Evolutionary conservation across 2,329 filamentous ascomycete genomes (phyloP), one percentile per base, ranked within the genome.

Genomic region (Cercospora citrullina): DNA sequence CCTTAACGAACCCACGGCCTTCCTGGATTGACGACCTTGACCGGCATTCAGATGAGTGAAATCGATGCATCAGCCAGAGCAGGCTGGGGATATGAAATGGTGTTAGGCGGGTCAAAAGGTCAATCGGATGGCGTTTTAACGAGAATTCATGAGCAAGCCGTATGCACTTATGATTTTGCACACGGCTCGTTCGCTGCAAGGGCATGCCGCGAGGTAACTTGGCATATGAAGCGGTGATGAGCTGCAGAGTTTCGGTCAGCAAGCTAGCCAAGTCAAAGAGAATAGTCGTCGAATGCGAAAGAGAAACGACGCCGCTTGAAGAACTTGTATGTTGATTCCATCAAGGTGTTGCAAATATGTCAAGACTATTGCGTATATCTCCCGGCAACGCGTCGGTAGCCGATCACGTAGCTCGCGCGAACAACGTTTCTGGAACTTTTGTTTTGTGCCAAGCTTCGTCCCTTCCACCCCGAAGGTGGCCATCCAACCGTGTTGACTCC

Each of bases 21-120:
- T 61, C 73, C 73, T 75, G 75, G 69, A 74, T 72, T 71, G 71
- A 74, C 74, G 72, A 76, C 72, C 72, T 71, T 74, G 73, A 72
- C 72, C 67, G 63, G 39, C 30, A 58, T 23, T 51, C 62, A 48
- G 62, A 45, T 31, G 36, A 64, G 23, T 51, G 62, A 57, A 64
- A 42, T 45, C 31, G 63, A 57, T 60, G 63, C 55, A 60, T 53
- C 53, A 60, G 63, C 53, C 26, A 51, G 55, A 65, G 39, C 36
- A 60, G 45, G 55, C 55, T 60, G 55, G 48, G 58, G 42, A 64
- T 60, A 33, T 48, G 53, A 59, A 48, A 65, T 48, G 53, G 63
- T 65, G 63, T 65, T 30, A 21, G 48, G 48, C 39, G 21, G 57
- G 63, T 60, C 57, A 23, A 42, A 51, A 53, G 63, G 36, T 60